Base-by-base conservation (phyloP, 139 green algal genomes). In the Micractinium conductrix region DNA sequence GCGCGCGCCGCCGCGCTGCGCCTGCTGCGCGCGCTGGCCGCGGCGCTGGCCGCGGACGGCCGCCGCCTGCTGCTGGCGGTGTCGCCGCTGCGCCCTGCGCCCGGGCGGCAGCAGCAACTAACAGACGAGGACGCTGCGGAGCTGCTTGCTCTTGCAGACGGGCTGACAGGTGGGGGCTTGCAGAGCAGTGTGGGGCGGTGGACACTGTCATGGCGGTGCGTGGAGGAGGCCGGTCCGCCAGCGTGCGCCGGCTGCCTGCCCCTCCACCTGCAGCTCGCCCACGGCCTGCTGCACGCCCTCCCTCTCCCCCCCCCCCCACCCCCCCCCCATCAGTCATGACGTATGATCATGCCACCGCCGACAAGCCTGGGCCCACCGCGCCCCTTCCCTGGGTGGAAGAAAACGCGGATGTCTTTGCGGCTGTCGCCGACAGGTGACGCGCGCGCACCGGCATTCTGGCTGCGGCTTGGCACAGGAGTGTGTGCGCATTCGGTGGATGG, bases 311-410 rank as follows among this genome's bases (percentile, higher is more conserved):
- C n/a, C n/a, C n/a, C n/a, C n/a, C n/a, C n/a, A n/a, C n/a, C n/a
- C n/a, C n/a, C n/a, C n/a, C n/a, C n/a, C n/a, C n/a, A n/a, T n/a
- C 53, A 82, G 76, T 90, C 7, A 88, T 88, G 83, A 84, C 83
- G 1, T 90, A 88, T 38, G 87, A 86, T 45, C 68, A 67, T 40
- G 63, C 74, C 2, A 38, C 40, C 26, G 1, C 48, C 28, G 62
- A 82, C n/a, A 58, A 63, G 69, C 33, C 84, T 2, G 91, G 86
- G 3, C 88, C 89, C n/a, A 91, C 91, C 62, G 78, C 83, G 19
- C 92, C 91, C 7, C 74, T 92, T 43, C 2, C 14, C 3, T 95
- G 91, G 91, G 43, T 93, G 38, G 35, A 78, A 9, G 43, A 78
- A 19, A 93, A 94, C 42, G 78, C 63, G 19, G 78, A 84, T 10